Base-by-base conservation (phyloP, 208 protist species). In the Trypanosoma platydactyli region DNA sequence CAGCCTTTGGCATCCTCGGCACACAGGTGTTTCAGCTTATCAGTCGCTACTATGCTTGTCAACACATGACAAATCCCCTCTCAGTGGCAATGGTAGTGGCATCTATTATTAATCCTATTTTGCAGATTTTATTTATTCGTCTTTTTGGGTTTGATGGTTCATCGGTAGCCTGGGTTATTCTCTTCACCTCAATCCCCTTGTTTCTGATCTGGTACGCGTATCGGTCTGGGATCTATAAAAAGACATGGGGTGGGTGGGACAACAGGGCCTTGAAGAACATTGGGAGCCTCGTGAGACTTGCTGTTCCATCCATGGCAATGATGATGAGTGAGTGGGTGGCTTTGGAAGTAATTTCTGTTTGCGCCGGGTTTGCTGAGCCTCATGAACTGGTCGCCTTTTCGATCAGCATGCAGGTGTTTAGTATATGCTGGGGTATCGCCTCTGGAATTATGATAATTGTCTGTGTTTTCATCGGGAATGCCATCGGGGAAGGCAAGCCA, bases 281-380 rank as follows among this genome's bases (percentile, higher is more conserved):
- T 5, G 63, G 57, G 27, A 62, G 48, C 33, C 73, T 94, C n/a
- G 27, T 83, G 15, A 69, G 57, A 41, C 77, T 94, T 49, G 86
- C 89, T 30, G 42, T 92, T n/a, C 86, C 89, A 15, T 94, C 89
- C 0, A 89, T 94, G 84, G 86, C 78, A 58, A 79, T 94, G 54
- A 92, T 91, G 85, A 64, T 94, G 55, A 88, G 83, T 52, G 84
- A 94, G 73, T 94, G 89, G 89, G 86, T 92, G 1, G 82, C 80
- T 51, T 57, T 94, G 11, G 89, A 94, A 65, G 67, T 94, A 33
- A 90, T 90, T 68, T 73, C 66, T 25, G 64, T 91, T 40, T 86
- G 79, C 0, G 79, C 78, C 7, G 86, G 86, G 33, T 92, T 90
- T 71, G 81, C 81, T 18, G 41, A 76, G 3, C 49, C 77, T 1